Evolutionary conservation across 352 stramenopile species (phyloP).

Genomic region (Globisporangium irregulare): DNA sequence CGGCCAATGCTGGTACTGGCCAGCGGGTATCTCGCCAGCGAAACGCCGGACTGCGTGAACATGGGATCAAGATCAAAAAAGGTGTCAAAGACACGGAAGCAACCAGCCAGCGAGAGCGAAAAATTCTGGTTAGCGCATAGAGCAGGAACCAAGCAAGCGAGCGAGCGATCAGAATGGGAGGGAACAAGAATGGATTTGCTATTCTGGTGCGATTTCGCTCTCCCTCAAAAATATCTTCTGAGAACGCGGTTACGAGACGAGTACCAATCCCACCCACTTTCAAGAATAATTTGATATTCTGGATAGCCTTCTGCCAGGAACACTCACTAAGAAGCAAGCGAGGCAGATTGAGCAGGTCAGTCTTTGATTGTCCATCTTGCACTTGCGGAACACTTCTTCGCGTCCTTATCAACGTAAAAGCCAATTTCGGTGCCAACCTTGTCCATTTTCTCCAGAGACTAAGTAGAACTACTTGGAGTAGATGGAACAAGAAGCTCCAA

Average conservation of each 20-base stretch:
- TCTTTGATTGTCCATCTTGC: too few relatives aligned
- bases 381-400: too few relatives aligned
- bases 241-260: neutral
- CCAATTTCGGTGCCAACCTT: neutral
- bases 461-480: too few relatives aligned
- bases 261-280: neutral
- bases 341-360: too few relatives aligned
- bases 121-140: neutral
- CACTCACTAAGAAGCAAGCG: too few relatives aligned
- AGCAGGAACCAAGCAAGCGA: neutral
- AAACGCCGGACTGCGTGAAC: slow-evolving; percentile 4
- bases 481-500: neutral
- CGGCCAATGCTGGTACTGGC: neutral
- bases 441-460: neutral
- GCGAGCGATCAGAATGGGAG: neutral
- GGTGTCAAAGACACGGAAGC: slow-evolving; percentile 6
- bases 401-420: too few relatives aligned
- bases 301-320: neutral
- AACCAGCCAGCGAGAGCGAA: neutral
- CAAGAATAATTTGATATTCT: neutral
- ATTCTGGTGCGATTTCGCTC: neutral
- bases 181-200: slow-evolving; percentile 1
- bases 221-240: slow-evolving; percentile 6
- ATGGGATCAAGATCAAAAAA: slow-evolving; percentile 3
- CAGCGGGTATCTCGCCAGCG: neutral